Conservation (phyloP, 2,329 filamentous ascomycete species). For the Fusarium metavorans region DNA sequence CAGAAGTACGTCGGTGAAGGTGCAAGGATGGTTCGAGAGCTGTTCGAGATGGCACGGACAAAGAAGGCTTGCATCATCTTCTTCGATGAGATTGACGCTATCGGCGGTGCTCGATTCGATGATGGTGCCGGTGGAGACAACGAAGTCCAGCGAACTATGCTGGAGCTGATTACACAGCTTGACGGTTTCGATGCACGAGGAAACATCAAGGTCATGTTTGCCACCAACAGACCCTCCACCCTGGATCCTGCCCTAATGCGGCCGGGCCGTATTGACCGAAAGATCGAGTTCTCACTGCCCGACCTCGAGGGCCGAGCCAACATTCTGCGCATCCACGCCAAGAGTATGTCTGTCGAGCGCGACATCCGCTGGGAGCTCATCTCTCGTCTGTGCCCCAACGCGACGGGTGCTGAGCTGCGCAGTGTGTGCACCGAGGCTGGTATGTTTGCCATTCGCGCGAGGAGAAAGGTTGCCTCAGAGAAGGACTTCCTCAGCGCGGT, state of each 20-base stretch:
- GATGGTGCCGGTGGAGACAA: slow-evolving; percentile 97
- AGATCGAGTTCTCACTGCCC: slow-evolving; percentile 98
- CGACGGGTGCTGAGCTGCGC: slow-evolving; percentile 93
- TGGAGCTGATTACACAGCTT: slow-evolving; percentile 96
- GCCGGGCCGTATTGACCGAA: slow-evolving; percentile 96
- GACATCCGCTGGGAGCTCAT: slow-evolving; percentile 99
- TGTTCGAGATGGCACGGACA: slow-evolving; percentile 99
- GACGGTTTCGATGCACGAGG: slow-evolving; percentile 96
- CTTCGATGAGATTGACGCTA: slow-evolving; percentile 94
- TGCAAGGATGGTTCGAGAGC: slow-evolving; percentile 96
- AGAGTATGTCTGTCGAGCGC: slow-evolving; percentile 99
- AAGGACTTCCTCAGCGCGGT: slow-evolving; percentile 98
- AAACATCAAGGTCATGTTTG: slow-evolving; percentile 99
- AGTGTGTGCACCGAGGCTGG: slow-evolving; percentile 98
- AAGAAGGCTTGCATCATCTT: slow-evolving; percentile 99
- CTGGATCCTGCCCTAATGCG: slow-evolving; percentile 97
- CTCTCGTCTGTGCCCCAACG: slow-evolving; percentile 95
- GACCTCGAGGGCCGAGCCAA: slow-evolving; percentile 98
- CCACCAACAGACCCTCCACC: slow-evolving; percentile 95
- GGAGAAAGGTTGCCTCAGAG: slow-evolving; percentile 97
- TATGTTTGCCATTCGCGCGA: slow-evolving; percentile 95
- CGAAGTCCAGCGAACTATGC: slow-evolving; percentile 97
- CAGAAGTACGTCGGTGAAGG: slow-evolving; percentile 99
- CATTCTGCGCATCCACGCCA: slow-evolving; percentile 97
- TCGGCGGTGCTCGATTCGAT: slow-evolving; percentile 95